Base-by-base conservation (phyloP, 2,329 filamentous ascomycete species). In the Triangularia verruculosa region DNA sequence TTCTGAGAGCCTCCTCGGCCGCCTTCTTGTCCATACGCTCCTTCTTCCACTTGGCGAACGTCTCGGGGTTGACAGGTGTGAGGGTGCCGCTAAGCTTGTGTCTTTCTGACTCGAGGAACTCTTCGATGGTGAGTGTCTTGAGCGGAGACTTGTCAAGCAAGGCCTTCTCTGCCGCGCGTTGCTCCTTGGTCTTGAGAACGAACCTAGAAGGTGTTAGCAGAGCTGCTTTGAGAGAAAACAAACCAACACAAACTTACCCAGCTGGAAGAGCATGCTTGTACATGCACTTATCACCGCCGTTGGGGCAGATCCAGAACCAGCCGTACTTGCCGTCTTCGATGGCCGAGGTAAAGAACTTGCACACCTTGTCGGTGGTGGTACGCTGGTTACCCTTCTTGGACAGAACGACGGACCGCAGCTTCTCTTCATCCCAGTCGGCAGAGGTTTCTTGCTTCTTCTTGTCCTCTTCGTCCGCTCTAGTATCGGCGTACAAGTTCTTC, bases 251-350 rank as follows among this genome's bases (percentile, higher is more conserved):
- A 39, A 86, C 90, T 74, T 86, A 96, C 91, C 95, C 95, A 73
- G 93, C 91, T 71, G 96, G 95, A 72, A 99, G 83, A 73, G 91
- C 93, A 78, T 99, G 95, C 79, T 91, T 93, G 76, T 99, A 99
- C 89, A 95, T 98, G 90, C 95, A 99, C 78, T 97, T 92, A 75
- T 99, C 90, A 68, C 91, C 94, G 69, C 93, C 93, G 74, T 98
- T 98, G 55, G 95, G 95, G 84, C 95, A 99, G 64, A 88, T 84
- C 95, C 95, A 99, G 80, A 99, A 98, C 95, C 95, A 99, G 67
- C 95, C 95, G 73, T 99, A 99, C 79, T 98, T 99, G 72, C 93
- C 91, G 74, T 99, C 95, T 79, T 99, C 95, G 67, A 99, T 95
- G 25, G 95, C 95, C 70, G 93, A 89, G 75, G 98, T 95, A 76